phyloP scores from a whole-genome alignment of 257 asterid genomes.

The Leptodermis oblonga region DNA sequence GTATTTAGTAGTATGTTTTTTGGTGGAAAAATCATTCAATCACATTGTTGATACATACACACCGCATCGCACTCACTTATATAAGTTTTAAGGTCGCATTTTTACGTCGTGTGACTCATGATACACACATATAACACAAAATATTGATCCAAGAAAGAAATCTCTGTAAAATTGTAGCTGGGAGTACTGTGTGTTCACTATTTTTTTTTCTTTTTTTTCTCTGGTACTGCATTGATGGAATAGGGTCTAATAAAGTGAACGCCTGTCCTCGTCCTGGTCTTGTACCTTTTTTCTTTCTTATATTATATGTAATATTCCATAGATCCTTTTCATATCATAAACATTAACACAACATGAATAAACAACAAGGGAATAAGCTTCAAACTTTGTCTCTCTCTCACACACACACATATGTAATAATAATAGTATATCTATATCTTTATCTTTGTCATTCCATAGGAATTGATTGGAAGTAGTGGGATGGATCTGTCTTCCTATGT shows the following conservation, averaged over 20 bases:
- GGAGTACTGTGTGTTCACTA: no score
- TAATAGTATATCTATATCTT: neutral
- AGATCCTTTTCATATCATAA: neutral
- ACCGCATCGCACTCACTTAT: no score
- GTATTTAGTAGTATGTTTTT: neutral
- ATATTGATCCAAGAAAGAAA: no score
- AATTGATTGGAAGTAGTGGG: neutral
- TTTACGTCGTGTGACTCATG: no score
- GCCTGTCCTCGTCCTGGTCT: constrained; percentile 22
- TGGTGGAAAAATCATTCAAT: neutral
- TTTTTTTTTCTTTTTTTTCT: neutral
- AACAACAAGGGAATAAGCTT: no score
- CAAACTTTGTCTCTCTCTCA: constrained; percentile 21
- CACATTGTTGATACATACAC: neutral
- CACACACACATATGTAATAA: neutral
- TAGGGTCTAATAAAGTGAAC: constrained; percentile 38
- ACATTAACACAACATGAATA: no score
- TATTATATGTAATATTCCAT: neutral
- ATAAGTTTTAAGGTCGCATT: no score
- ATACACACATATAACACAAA: no score
- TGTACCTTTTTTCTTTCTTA: neutral
- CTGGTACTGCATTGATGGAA: constrained; percentile 22
- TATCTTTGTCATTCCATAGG: neutral
- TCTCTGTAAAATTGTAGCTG: neutral
- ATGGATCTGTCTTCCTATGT: constrained; percentile 22